Base-by-base conservation (phyloP, 2,329 filamentous ascomycete species). In the Exophiala calicioides region DNA sequence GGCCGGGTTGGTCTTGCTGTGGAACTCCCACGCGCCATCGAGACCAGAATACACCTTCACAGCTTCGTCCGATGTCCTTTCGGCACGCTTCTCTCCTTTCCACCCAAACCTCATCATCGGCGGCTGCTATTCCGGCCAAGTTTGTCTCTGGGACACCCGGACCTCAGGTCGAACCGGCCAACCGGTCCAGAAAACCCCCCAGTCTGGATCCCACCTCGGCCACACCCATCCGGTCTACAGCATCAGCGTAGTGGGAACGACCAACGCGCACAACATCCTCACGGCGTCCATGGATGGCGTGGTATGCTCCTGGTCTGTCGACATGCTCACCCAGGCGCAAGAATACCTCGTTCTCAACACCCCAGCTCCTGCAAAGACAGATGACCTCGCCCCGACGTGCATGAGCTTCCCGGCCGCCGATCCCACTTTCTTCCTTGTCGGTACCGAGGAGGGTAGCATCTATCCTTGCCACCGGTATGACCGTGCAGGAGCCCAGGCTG, bases 251-350 rank as follows among this genome's bases (percentile, higher is more conserved):
- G 89, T 98, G 38, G 93, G 93, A 55, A 98, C 94, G 1, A 93
- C 97, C 64, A 98, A 98, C 66, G 93, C 93, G 49, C 95, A 96
- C 73, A 98, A 97, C 68, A 95, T 98, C 65, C 87, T 98, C 60
- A 96, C 90, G 24, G 91, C 89, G 65, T 96, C 90, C 1, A 98
- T 93, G 1, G 93, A 98, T 63, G 93, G 93, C 44, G 89, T 95
- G 7, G 89, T 97, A 31, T 98, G 93, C 67, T 88, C 90, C 36
- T 98, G 93, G 93, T 90, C 88, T 44, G 89, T 96, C 55, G 94
- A 98, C 67, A 97, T 98, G 82, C 86, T 98, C 51, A 89, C 91
- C 1, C 89, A 96, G 67, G 93, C 93, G 1, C 91, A 97, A 68
- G 93, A 98, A 72, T 85, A 90, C 44, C 81, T 98, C 31, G 89